phyloP scores from a whole-genome alignment of 352 stramenopile species.

The Peronospora belbahrii region DNA sequence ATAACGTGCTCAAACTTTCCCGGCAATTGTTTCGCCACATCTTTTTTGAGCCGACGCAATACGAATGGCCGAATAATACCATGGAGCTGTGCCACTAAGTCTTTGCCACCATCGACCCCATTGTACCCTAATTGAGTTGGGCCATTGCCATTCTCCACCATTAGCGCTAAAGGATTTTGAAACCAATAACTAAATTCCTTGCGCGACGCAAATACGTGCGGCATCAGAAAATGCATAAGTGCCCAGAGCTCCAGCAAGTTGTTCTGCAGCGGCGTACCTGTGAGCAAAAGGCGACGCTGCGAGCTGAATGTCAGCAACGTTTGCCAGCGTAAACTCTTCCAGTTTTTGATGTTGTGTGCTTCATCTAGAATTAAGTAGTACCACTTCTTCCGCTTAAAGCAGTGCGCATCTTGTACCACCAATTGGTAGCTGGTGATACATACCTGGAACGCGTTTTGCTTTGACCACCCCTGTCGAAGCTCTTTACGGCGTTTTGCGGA shows the following conservation, averaged over 20 bases:
- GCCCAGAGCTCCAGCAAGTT: conserved; percentile 97
- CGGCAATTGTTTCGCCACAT: conserved; percentile 96
- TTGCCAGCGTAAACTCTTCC: conserved; percentile 96
- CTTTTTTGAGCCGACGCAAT: conserved; percentile 94
- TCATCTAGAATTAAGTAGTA: conserved; percentile 99
- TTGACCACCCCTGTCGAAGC: conserved; percentile 91
- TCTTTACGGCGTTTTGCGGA: conserved; percentile 92
- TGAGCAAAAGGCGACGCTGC: conserved; percentile 88
- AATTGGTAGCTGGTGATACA: conserved; percentile 99
- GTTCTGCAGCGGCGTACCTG: conserved; percentile 96
- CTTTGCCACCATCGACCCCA: conserved; percentile 18
- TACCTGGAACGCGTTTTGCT: conserved; percentile 94
- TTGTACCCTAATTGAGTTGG: conserved; percentile 63
- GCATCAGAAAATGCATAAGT: conserved; percentile 98
- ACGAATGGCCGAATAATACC: conserved; percentile 98
- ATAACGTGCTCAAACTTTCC: conserved; percentile 97
- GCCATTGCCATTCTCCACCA: conserved; percentile 62
- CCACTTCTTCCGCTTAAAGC: conserved; percentile 98
- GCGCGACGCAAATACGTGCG: conserved; percentile 89
- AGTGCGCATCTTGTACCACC: conserved; percentile 94
- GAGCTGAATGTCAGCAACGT: conserved; percentile 97
- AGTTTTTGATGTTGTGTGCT: conserved; percentile 99
- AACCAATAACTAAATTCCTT: conserved; percentile 99
- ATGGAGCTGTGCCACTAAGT: conserved; percentile 91
- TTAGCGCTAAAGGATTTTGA: conserved; percentile 89